Evolutionary conservation across 2,329 filamentous ascomycete genomes (phyloP), one percentile per base, ranked within the genome.

Genomic region (Aspergillus tamarii): DNA sequence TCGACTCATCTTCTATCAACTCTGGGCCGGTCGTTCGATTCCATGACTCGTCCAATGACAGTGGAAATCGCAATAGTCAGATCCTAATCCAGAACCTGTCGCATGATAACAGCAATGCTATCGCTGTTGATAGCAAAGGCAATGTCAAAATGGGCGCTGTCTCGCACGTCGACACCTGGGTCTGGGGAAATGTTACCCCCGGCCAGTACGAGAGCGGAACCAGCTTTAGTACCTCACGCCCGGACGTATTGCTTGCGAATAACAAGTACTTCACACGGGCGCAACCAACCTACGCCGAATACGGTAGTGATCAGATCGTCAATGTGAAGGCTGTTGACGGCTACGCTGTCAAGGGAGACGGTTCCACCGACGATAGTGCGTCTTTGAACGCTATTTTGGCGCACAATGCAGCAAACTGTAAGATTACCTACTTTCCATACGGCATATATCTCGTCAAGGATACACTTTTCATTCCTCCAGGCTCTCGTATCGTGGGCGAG

Each of bases 401-500:
- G 8, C 56, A 70, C 48, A 76, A 77, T 39, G 73, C 74, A 1
- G 69, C 64, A 1, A 62, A 66, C n/a, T 74, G 72, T 66, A 74
- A 75, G 63, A 66, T 77, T 28, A 74, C 69, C 23, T 77, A 72
- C 39, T 72, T 77, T 59, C 75, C 75, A 4, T 72, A 70, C 16
- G 74, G 75, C 34, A 69, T 74, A 0, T 77, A 85, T 64, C 69
- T 82, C 8, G 80, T 84, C 14, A 79, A 74, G 1, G 74, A 80
- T 39, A 85, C 84, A 0, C 69, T 85, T 28, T 69, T 74, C n/a
- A 71, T 85, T 32, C 83, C 84, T 0, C 71, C 77, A 7, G 80
- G 83, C 16, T 82, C 84, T 2, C 79, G 81, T 2, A 82, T 88
- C 41, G 77, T 85, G 8, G 87, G 87, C 34, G 83, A 87, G 70